Evolutionary conservation across 441 rosid genomes (phyloP).

Genomic region (Mallotus repandus): DNA sequence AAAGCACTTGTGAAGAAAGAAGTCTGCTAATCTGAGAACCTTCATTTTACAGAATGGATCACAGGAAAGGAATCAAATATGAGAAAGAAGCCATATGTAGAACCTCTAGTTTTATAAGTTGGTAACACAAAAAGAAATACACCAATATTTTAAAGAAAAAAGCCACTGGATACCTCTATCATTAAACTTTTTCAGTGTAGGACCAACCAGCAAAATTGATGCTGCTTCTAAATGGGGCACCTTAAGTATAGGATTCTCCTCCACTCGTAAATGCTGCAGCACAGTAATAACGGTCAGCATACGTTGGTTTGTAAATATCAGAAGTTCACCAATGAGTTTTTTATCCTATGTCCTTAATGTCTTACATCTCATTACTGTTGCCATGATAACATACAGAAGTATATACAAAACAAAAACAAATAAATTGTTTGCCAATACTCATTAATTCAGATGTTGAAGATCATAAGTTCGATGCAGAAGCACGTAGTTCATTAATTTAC

Average conservation of each 20-base stretch:
- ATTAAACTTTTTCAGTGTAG: slow-evolving; percentile 92
- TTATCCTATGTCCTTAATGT: background rate
- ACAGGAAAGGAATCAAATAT: background rate
- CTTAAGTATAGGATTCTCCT: slow-evolving; percentile 96
- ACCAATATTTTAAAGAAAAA: background rate
- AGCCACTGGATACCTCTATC: slow-evolving; percentile 70
- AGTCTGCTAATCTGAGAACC: slow-evolving; percentile 6
- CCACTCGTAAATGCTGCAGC: slow-evolving; percentile 93
- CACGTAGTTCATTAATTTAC: background rate
- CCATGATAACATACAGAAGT: background rate
- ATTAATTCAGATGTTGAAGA: background rate
- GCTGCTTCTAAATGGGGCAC: slow-evolving; percentile 98
- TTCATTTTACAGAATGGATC: background rate
- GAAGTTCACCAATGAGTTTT: background rate
- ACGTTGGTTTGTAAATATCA: background rate
- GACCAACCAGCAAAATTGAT: slow-evolving; percentile 91
- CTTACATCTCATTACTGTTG: background rate
- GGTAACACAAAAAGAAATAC: slow-evolving; percentile 4
- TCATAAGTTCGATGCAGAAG: background rate
- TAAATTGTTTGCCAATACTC: slow-evolving; percentile 1
- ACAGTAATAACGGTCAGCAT: slow-evolving; percentile 17
- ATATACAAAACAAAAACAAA: background rate
- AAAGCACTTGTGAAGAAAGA: slow-evolving; percentile 1
- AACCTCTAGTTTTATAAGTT: background rate
- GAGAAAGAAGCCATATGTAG: background rate